A percentile compares a stretch with the other conserved stretches of the same genome.
Evolutionary conservation across 495 filamentous ascomycete species (phyloP).

Genomic region (Penicillium chermesinum): DNA sequence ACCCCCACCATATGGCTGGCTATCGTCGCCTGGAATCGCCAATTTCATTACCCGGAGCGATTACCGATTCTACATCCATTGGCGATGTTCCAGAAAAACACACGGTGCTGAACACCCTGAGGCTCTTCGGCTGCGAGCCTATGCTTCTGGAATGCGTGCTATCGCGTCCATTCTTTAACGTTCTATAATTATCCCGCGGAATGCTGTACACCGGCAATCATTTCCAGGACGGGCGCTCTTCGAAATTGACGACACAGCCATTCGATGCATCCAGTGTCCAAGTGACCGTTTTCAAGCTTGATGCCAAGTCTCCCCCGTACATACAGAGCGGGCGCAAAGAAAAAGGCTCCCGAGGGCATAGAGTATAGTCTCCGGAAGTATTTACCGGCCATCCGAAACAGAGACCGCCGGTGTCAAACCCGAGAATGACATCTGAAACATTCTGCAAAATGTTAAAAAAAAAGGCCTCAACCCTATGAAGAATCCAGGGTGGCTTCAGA

Average conservation of each 20-base stretch:
- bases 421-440: not conserved
- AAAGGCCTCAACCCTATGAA: not conserved
- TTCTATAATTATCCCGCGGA: not conserved
- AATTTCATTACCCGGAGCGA: not conserved
- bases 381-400: not conserved
- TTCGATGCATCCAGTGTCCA: not conserved
- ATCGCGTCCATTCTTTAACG: not conserved
- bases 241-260: not conserved
- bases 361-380: no score
- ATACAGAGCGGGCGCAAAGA: no score
- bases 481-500: not conserved
- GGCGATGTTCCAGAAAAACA: not conserved
- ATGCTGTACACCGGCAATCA: not conserved
- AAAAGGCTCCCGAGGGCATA: no score
- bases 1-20: constrained; percentile 1
- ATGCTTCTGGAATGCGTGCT: not conserved
- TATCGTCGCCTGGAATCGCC: constrained; percentile 1
- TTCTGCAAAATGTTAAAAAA: not conserved
- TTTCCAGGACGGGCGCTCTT: not conserved
- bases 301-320: no score
- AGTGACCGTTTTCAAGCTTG: not conserved
- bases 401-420: not conserved
- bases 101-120: not conserved
- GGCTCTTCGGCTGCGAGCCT: not conserved
- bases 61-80: not conserved